Evolutionary conservation across 352 stramenopile genomes (phyloP), one percentile per base, ranked within the genome.

Genomic region (Discostella stelligera): DNA sequence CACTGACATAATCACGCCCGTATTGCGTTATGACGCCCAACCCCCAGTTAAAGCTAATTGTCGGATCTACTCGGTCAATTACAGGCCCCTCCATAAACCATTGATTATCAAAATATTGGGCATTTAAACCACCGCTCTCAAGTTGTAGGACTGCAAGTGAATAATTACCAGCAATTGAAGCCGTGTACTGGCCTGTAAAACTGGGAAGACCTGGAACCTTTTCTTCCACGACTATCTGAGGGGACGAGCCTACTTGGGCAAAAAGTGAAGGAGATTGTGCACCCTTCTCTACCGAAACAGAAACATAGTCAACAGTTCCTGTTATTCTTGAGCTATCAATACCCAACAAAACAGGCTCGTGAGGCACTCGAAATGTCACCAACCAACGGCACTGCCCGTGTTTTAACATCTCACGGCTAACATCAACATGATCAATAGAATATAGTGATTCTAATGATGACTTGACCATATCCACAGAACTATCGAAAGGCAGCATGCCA

Each of bases 21-120:
- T 96, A 98, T 27, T 91, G 87, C 2, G 96, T 98, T 60, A 99
- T 95, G 25, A 93, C 68, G 16, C 89, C 87, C n/a, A 91, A 92
- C 10, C 95, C 95, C 94, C 94, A 98, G 70, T 97, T 85, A 70
- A 98, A 98, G 14, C 92, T 75, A 25, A 98, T 80, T 27, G 85
- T 85, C 11, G 91, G 56, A 67, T 98, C 96, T 2, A 98, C 85
- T 48, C 93, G 81, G 14, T 91, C 80, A 21, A 98, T 87, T n/a
- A 94, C 92, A 8, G 96, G 94, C 20, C 71, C 84, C 50, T 96
- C 96, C 67, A 97, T 89, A 14, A 98, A 81, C 95, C 96, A 99
- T 75, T 95, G 96, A 71, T 98, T 98, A 70, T 98, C 96, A 70
- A 95, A 99, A 79, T 98, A 98, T 2, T 94, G 83, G 0, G 89